Evolutionary conservation across 148 eudicot species (phyloP).

Genomic region (Pharnaceum exiguum): DNA sequence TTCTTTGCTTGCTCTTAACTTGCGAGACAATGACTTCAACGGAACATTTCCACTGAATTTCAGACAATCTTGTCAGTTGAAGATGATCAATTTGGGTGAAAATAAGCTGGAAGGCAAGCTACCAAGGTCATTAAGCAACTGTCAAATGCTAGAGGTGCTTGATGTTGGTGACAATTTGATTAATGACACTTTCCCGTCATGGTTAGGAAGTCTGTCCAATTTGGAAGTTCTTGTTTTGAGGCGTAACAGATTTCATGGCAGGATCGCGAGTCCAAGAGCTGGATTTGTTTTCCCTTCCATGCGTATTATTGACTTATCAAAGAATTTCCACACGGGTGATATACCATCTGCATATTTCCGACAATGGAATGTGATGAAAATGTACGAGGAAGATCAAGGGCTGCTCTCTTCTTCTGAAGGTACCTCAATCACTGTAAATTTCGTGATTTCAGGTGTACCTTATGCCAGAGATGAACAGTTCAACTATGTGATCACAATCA

Average conservation of each 20-base stretch:
- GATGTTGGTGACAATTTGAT: constrained; percentile 23
- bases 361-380: constrained; percentile 20
- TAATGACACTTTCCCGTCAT: constrained; percentile 33
- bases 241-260: constrained; percentile 28
- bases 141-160: constrained; percentile 20
- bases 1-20: constrained; percentile 6
- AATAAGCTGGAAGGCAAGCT: constrained; percentile 17
- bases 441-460: too few species aligned
- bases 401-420: not conserved
- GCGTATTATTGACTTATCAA: constrained; percentile 27
- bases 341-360: constrained; percentile 13
- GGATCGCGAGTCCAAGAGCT: not conserved
- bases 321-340: constrained; percentile 24
- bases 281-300: constrained; percentile 15
- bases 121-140: constrained; percentile 14
- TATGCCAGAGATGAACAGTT: too few species aligned
- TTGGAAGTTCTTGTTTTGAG: constrained; percentile 27
- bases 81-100: constrained; percentile 15
- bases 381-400: not conserved
- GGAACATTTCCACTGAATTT: constrained; percentile 9
- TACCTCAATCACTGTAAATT: too few species aligned
- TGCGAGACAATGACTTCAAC: constrained; percentile 14
- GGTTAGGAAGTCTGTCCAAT: constrained; percentile 23
- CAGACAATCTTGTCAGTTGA: not conserved
- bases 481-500: constrained; percentile 8